A percentile compares a stretch with the other conserved stretches of the same genome.
Evolutionary conservation across 2,329 filamentous ascomycete genomes (phyloP).

Genomic region (Pseudocercospora cruenta): DNA sequence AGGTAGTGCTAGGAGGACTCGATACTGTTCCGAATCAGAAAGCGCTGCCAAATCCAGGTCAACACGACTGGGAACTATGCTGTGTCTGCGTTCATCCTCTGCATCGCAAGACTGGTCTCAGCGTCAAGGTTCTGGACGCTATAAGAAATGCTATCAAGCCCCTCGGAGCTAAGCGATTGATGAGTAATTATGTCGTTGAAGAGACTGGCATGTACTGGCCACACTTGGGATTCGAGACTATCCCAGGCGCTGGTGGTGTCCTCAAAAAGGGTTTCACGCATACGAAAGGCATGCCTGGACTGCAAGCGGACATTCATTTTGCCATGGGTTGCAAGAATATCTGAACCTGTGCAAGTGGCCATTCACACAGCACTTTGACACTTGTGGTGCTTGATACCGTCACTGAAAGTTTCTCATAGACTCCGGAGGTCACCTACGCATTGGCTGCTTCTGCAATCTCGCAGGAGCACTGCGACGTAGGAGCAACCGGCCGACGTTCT

Average conservation of each 20-base stretch:
- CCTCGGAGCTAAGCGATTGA: slow-evolving; percentile 25
- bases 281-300: slow-evolving; percentile 25
- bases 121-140: slow-evolving; percentile 19
- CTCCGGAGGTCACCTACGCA: too few species aligned
- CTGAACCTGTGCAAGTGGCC: background rate
- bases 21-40: background rate
- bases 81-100: slow-evolving; percentile 33
- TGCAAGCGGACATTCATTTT: slow-evolving; percentile 30
- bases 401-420: too few species aligned
- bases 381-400: too few species aligned
- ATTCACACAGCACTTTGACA: too few species aligned
- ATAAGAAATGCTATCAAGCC: slow-evolving; percentile 17
- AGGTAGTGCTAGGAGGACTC: background rate
- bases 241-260: slow-evolving; percentile 27
- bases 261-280: slow-evolving; percentile 31
- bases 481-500: too few species aligned
- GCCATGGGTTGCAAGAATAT: slow-evolving; percentile 22
- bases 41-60: background rate
- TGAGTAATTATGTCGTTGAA: slow-evolving; percentile 27
- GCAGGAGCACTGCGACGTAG: too few species aligned
- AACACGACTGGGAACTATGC: slow-evolving; percentile 32
- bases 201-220: slow-evolving; percentile 33
- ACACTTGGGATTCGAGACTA: slow-evolving; percentile 25
- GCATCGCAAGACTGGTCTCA: slow-evolving; percentile 25
- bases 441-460: too few species aligned